phyloP scores from a whole-genome alignment of 257 asterid genomes.

The Solanum verrucosum region DNA sequence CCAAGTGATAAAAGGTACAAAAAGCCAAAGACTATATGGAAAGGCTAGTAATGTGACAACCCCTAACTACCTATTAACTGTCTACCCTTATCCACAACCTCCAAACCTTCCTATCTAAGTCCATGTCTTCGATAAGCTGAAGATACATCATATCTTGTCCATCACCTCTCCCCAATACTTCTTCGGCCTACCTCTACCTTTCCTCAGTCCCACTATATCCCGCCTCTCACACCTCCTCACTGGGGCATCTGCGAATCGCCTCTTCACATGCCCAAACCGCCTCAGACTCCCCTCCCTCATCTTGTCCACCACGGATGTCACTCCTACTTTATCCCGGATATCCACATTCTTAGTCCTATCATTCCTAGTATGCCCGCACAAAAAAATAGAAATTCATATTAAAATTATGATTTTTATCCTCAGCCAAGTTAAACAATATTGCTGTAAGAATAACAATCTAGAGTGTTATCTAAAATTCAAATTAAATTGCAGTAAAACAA shows the following conservation, averaged over 20 bases:
- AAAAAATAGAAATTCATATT: background rate
- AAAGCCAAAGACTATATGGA: background rate
- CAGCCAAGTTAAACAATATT: background rate
- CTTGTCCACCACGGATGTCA: background rate
- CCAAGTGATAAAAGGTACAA: background rate
- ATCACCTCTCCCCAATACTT: background rate
- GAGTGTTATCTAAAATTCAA: background rate
- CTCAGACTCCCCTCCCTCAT: background rate
- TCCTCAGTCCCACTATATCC: background rate
- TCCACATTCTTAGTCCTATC: background rate
- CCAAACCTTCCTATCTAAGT: background rate
- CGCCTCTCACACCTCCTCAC: background rate
- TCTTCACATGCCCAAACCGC: background rate
- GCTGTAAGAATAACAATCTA: background rate
- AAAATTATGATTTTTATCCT: background rate
- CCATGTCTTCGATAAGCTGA: background rate
- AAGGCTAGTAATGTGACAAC: background rate
- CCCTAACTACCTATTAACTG: background rate
- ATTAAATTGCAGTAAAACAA: background rate
- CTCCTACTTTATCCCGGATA: background rate
- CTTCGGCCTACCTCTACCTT: background rate
- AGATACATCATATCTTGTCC: background rate
- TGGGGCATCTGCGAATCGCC: background rate
- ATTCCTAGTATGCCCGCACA: background rate
- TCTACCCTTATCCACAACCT: background rate